Conservation (phyloP, 352 stramenopile species). For the Pythium folliculosum region DNA sequence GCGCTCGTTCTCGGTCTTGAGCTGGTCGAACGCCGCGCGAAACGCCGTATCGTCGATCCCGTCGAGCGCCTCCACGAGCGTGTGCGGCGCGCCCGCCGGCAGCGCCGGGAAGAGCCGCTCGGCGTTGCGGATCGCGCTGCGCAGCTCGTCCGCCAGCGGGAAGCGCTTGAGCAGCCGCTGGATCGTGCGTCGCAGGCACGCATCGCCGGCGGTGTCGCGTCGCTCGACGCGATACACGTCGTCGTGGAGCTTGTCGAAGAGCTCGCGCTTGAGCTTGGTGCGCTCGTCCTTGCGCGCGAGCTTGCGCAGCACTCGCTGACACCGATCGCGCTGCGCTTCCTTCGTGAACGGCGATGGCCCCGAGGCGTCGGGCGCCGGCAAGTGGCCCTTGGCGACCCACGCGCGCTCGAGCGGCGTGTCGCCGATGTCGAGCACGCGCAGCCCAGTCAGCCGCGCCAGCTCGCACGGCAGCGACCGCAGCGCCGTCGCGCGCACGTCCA, state of each 20-base stretch:
- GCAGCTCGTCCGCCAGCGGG: conserved; percentile 60
- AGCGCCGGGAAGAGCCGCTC: conserved; percentile 72
- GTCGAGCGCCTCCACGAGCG: conserved; percentile 29
- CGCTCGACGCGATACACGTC: conserved; percentile 61
- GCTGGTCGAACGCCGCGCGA: conserved; percentile 39
- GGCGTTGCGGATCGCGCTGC: conserved; percentile 80
- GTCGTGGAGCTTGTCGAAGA: conserved; percentile 61
- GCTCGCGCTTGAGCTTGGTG: conserved; percentile 50
- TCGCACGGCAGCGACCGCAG: conserved; percentile 63
- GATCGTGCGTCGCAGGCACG: conserved; percentile 39
- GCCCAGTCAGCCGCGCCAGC: conserved; percentile 59
- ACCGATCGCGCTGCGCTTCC: conserved; percentile 28
- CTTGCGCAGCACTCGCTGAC: conserved; percentile 55
- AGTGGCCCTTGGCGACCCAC: conserved; percentile 61
- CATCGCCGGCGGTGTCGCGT: conserved; percentile 26
- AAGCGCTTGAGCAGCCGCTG: conserved; percentile 65
- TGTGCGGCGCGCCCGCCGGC: conserved; percentile 33
- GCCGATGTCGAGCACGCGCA: conserved; percentile 74
- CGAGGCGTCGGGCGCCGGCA: conserved; percentile 13
- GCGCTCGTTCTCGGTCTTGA: conserved; percentile 53
- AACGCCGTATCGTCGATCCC: conserved; percentile 34
- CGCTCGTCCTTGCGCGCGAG: conserved; percentile 68
- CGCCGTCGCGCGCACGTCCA: conserved; percentile 74
- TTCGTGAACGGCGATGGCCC: conserved; percentile 1
- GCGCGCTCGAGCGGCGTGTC: conserved; percentile 60